These are phyloP conservation scores for Pichia californica DNA, from an alignment of 805 yeast genomes.

Conservation along the genomic window DNA sequence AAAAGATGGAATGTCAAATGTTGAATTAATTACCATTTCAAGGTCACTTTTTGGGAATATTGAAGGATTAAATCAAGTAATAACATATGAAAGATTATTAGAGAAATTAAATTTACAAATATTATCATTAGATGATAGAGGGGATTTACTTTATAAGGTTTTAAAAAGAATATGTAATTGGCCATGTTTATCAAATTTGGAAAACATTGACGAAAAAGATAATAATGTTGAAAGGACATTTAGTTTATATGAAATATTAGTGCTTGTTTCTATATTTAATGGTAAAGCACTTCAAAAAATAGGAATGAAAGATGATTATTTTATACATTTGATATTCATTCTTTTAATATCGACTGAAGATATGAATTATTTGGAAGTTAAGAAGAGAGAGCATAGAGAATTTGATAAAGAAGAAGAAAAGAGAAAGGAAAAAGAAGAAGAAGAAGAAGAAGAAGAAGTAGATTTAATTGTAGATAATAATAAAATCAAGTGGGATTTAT, in stretches of 20 bases:
- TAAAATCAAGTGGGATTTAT: constrained; percentile 25
- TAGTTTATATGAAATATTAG: constrained; percentile 5
- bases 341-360: neutral
- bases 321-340: constrained; percentile 1
- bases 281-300: constrained; percentile 2
- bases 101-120: neutral
- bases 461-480: constrained; percentile 20
- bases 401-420: no score
- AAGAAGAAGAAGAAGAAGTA: constrained; percentile 7
- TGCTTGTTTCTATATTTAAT: constrained; percentile 3
- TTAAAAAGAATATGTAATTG: constrained; percentile 8
- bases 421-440: neutral
- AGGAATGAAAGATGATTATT: neutral
- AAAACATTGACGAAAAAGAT: no score
- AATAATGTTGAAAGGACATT: neutral
- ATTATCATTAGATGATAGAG: constrained; percentile 16
- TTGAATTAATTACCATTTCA: constrained; percentile 8
- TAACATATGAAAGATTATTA: neutral
- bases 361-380: no score
- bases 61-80: neutral
- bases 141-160: constrained; percentile 3
- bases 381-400: no score
- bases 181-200: constrained; percentile 7
- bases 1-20: neutral
- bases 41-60: constrained; percentile 2